Conservation (phyloP, 2,329 filamentous ascomycete species). For the Pseudogymnoascus sp. region DNA sequence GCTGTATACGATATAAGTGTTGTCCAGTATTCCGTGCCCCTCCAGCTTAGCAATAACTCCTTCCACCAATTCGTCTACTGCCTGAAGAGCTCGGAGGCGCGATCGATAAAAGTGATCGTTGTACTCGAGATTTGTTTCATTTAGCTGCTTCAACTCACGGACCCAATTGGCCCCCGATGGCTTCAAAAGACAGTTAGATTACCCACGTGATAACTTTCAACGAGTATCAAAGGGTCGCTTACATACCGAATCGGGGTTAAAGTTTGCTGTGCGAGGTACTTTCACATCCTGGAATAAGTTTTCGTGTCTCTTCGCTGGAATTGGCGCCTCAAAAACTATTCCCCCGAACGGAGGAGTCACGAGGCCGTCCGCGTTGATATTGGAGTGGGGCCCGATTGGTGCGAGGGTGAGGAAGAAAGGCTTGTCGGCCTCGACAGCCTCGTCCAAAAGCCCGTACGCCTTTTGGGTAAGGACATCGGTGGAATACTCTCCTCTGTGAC, state of each 20-base stretch:
- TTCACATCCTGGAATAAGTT: constrained; percentile 53
- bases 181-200: constrained; percentile 15
- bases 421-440: constrained; percentile 44
- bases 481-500: constrained; percentile 40
- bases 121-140: constrained; percentile 36
- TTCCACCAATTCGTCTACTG: constrained; percentile 49
- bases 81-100: constrained; percentile 45
- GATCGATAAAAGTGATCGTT: constrained; percentile 46
- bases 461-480: constrained; percentile 55
- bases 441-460: constrained; percentile 52
- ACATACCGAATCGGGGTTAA: constrained; percentile 55
- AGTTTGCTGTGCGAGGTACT: constrained; percentile 56
- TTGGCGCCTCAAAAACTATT: constrained; percentile 33
- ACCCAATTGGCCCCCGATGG: constrained; percentile 44
- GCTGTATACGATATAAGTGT: constrained; percentile 53
- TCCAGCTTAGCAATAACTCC: constrained; percentile 38
- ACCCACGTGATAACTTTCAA: constrained; percentile 4
- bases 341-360: constrained; percentile 28
- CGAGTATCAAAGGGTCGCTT: neutral
- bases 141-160: constrained; percentile 34
- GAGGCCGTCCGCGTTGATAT: constrained; percentile 25
- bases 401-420: constrained; percentile 64
- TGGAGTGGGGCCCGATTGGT: constrained; percentile 60
- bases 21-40: constrained; percentile 32
- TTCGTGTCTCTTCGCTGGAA: constrained; percentile 53